A percentile compares a stretch with the other conserved stretches of the same genome.
Evolutionary conservation across 192 early-diverging fungal species (phyloP).

Genomic region (Mortierella hygrophila): DNA sequence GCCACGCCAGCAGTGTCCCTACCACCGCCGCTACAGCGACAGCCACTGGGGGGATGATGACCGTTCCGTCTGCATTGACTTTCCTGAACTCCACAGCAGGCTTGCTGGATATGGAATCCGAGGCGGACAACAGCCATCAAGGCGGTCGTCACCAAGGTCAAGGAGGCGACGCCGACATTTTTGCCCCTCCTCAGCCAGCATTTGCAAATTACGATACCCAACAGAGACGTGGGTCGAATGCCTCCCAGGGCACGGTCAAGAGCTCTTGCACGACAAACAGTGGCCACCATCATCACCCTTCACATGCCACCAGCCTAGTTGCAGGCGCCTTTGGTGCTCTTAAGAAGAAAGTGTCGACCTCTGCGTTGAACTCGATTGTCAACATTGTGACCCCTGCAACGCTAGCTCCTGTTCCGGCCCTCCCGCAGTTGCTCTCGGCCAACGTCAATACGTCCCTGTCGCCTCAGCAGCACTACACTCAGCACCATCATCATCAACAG

Average conservation of each 20-base stretch:
- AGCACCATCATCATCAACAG: neutral
- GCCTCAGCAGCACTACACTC: neutral
- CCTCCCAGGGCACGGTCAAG: conserved; percentile 16
- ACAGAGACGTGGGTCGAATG: conserved; percentile 20
- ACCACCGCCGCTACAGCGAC: neutral
- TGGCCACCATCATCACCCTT: neutral
- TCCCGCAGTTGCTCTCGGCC: neutral
- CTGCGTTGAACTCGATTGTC: conserved; percentile 12
- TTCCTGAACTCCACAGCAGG: conserved; percentile 36
- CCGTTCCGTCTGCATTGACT: conserved; percentile 3
- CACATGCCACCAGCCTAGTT: conserved; percentile 9
- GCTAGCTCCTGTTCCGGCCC: neutral
- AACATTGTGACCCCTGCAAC: neutral
- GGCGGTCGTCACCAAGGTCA: neutral
- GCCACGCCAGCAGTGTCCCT: no score
- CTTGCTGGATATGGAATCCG: conserved; percentile 7
- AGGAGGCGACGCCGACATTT: neutral
- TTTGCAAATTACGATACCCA: conserved; percentile 6
- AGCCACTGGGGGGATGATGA: neutral
- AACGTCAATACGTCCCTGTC: neutral
- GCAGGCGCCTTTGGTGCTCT: conserved; percentile 21
- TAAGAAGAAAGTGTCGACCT: conserved; percentile 30
- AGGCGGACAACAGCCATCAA: neutral
- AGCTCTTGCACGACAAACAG: conserved; percentile 19
- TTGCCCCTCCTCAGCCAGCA: neutral